A percentile compares a stretch with the other conserved stretches of the same genome.
Evolutionary conservation across 2,329 filamentous ascomycete species (phyloP).

Genomic region (Akanthomyces uredinophilus): DNA sequence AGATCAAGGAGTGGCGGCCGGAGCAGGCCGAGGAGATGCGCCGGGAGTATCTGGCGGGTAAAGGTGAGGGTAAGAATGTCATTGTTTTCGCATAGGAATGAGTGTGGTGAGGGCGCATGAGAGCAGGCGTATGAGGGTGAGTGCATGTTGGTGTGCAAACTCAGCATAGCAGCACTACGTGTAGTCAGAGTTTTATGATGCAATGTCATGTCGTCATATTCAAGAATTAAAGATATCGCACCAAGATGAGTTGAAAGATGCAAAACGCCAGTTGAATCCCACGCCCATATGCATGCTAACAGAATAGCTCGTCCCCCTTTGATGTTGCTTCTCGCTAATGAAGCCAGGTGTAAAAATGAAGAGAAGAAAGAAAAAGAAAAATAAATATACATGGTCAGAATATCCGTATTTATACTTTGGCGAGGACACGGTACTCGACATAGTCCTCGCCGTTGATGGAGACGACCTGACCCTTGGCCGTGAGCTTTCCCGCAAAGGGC

Average conservation of each 20-base stretch:
- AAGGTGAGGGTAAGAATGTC: slow-evolving; percentile 16
- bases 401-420: slow-evolving; percentile 33
- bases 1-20: slow-evolving; percentile 15
- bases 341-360: neutral
- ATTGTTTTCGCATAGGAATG: neutral
- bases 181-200: too few relatives aligned
- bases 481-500: slow-evolving; percentile 58
- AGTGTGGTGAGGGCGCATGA: too few relatives aligned
- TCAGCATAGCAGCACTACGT: neutral
- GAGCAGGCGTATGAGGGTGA: neutral
- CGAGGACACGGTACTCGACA: slow-evolving; percentile 61
- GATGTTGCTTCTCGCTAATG: neutral
- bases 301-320: neutral
- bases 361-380: neutral
- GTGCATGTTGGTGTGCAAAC: too few relatives aligned
- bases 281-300: slow-evolving; percentile 5
- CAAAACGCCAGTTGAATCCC: neutral
- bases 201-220: slow-evolving; percentile 4
- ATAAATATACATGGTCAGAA: neutral
- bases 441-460: slow-evolving; percentile 63
- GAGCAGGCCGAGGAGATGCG: slow-evolving; percentile 17
- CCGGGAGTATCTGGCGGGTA: slow-evolving; percentile 11
- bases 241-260: neutral
- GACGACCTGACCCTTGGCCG: slow-evolving; percentile 55
- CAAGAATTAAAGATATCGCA: neutral